Evolutionary conservation across 495 filamentous ascomycete species (phyloP), one percentile per base, ranked within the genome.

Genomic region (Neohortaea acidophila): DNA sequence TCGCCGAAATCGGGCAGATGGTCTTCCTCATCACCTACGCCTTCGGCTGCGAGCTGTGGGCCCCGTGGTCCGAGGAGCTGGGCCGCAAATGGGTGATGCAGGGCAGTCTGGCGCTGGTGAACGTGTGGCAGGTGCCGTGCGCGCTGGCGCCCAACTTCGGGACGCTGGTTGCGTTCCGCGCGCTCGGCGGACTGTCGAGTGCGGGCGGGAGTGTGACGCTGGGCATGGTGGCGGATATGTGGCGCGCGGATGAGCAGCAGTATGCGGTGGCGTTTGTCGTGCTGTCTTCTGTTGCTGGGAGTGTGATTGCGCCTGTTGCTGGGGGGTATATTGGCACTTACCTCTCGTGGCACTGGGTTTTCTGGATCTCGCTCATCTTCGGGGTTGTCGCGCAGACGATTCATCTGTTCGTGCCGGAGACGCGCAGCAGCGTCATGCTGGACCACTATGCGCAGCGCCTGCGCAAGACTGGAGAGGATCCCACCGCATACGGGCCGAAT

Each of bases 151-250:
- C 70, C 2, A 83, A 80, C 49, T 79, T 75, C 40, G 69, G 60
- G 2, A 69, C 72, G 1, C 61, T 84, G 35, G 55, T 84, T n/a
- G 75, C 70, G 3, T 72, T 71, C 21, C 70, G 81, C n/a, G 36
- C 6, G 8, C 32, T 34, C 19, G 32, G 32, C 3, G 32, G 32
- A 9, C 13, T 34, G 32, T 5, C 4, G 8, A 20, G 10, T 6
- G 32, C 32, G 10, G 32, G 32, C 13, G 32, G 32, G 8, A 34
- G 32, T 13, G 80, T 87, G 30, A 87, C 81, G 0, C 67, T 87
- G 2, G 81, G 81, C 22, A 82, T 86, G 77, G 73, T 83, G 11
- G 80, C 81, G 19, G 81, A 87, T 47, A 73, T 85, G 66, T 85
- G 71, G 63, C 73, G 83, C 44, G 57, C 79, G 0, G 71, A 82